Evolutionary conservation across 2,329 filamentous ascomycete species (phyloP).

Genomic region (Pseudogymnoascus sp.): DNA sequence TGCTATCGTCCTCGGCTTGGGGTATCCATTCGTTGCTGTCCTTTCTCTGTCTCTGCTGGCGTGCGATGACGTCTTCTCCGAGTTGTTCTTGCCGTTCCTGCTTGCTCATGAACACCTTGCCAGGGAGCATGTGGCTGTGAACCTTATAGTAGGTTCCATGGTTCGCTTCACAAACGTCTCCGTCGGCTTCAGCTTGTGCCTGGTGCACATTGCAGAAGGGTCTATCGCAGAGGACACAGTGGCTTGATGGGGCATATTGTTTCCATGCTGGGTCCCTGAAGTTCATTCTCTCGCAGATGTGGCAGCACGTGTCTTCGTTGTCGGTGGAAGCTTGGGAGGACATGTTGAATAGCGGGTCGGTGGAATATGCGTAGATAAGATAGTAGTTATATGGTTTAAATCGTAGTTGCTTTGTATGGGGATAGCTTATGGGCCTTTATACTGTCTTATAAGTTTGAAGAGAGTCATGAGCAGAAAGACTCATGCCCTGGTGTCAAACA

Average conservation of each 20-base stretch:
- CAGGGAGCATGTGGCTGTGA: background rate
- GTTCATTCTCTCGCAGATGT: constrained; percentile 5
- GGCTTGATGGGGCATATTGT: constrained; percentile 2
- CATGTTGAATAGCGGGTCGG: background rate
- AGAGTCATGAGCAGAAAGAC: background rate
- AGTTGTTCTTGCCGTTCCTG: background rate
- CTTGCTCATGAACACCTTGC: constrained; percentile 7
- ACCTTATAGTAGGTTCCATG: background rate
- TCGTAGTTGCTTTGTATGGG: background rate
- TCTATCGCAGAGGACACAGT: background rate
- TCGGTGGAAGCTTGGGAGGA: background rate
- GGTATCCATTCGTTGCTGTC: background rate
- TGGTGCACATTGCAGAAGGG: constrained; percentile 2
- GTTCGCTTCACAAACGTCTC: constrained; percentile 4
- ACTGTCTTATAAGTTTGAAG: background rate
- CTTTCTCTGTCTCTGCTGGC: background rate
- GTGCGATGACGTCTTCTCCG: background rate
- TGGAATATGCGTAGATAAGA: background rate
- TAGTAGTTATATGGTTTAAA: background rate
- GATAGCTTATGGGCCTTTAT: constrained; percentile 4
- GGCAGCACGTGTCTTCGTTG: background rate
- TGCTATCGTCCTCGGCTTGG: background rate
- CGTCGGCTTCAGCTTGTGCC: background rate
- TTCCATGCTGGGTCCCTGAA: background rate
- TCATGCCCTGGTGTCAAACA: background rate